Evolutionary conservation across 1,284 basidiomycete genomes (phyloP).

Genomic region (Sutorius eximius): DNA sequence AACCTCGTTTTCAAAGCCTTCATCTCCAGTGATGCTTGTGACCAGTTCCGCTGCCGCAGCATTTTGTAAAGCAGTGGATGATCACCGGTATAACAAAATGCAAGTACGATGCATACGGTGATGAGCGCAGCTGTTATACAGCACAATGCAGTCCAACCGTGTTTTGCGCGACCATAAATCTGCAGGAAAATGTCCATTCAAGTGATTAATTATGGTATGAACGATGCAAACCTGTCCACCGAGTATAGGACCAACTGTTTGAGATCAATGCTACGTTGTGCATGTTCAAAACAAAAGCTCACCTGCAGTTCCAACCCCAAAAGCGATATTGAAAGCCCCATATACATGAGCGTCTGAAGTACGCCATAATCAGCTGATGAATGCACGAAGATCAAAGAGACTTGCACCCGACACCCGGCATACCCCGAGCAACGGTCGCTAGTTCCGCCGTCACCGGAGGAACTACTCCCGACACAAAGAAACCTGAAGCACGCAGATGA

Average conservation of each 20-base stretch:
- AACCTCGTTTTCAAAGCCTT: conserved; percentile 5
- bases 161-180: conserved; percentile 54
- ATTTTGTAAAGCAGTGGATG: conserved; percentile 40
- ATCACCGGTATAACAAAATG: conserved; percentile 49
- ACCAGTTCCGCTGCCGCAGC: conserved; percentile 21
- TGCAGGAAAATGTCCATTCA: conserved; percentile 27
- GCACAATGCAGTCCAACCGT: conserved; percentile 60
- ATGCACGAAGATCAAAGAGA: conserved; percentile 7
- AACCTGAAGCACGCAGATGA: conserved; percentile 40
- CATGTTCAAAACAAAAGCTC: conserved; percentile 12
- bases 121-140: conserved; percentile 47
- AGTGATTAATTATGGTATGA: neutral
- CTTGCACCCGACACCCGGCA: conserved; percentile 69
- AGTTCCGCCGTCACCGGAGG: conserved; percentile 66
- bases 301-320: conserved; percentile 61
- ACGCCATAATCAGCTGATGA: conserved; percentile 10
- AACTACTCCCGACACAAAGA: conserved; percentile 57
- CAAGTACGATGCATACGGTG: conserved; percentile 39
- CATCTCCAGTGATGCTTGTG: conserved; percentile 11
- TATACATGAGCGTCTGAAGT: conserved; percentile 58
- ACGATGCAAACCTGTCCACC: conserved; percentile 56
- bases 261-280: conserved; percentile 7
- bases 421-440: conserved; percentile 51
- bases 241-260: conserved; percentile 63
- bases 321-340: conserved; percentile 67